Base-by-base conservation (phyloP, 2,329 filamentous ascomycete species). In the Didymella exigua region DNA sequence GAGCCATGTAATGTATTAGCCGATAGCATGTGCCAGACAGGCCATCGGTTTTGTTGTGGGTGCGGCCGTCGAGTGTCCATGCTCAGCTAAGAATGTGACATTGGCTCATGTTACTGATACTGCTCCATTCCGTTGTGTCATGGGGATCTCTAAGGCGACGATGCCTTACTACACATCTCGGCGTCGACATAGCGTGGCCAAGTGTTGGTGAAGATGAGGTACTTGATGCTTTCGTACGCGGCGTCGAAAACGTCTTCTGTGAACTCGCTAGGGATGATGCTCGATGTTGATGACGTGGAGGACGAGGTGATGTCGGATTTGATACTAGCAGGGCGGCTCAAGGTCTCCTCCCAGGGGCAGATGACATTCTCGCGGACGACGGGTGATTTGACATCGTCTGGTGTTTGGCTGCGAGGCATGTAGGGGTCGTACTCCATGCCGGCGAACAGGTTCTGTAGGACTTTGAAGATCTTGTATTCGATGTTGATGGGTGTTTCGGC, bases 381-480 rank as follows among this genome's bases (percentile, higher is more conserved):
- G 2, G 68, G 63, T 2, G 69, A 67, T 19, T 59, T 56, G 7
- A 66, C 49, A 3, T 67, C 61, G 3, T 65, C 67, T 7, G 67
- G 66, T 4, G 63, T 68, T 19, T 50, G 45, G 38, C 60, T 65
- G 21, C 62, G 62, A 3, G 71, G 68, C 65, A 67, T 67, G 19
- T 74, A 75, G 1, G 72, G 72, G 33, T 75, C 71, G 47, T 71
- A 75, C 29, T 74, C 71, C 21, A 75, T 61, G 19, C 56, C 63
- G 1, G 68, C 61, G 33, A 75, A 75, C 3, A 62, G 61, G 21
- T 49, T 48, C 37, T 75, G 72, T 7, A 75, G 59, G 7, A 59
- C 61, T 31, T 72, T 73, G 68, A 74, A 74, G 52, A 74, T 63
- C 56, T 74, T 75, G 66, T 74, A 75, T 31, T 74, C 72, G 51